Evolutionary conservation across 176 grass and related monocot species (phyloP).

Genomic region (Lolium multiflorum): DNA sequence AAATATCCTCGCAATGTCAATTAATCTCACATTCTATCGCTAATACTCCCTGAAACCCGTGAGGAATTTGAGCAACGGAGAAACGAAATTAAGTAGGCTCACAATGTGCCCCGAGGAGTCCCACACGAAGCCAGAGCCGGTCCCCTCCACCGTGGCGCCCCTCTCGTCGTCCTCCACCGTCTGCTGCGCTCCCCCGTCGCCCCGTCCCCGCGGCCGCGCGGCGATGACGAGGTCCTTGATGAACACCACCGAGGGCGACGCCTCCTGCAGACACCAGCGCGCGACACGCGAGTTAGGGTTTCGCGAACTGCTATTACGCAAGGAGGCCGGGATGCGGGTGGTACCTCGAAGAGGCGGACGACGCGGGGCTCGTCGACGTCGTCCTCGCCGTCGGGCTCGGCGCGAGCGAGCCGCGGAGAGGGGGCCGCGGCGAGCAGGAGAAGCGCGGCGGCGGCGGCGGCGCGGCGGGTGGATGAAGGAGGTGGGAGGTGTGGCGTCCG

Average conservation of each 20-base stretch:
- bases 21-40: not conserved
- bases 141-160: conserved; percentile 70
- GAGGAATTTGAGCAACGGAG: not conserved
- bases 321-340: not conserved
- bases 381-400: conserved; percentile 38
- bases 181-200: not conserved
- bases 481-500: not conserved
- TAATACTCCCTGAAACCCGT: not conserved
- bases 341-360: conserved; percentile 55
- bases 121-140: conserved; percentile 83
- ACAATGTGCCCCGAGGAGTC: conserved; percentile 82
- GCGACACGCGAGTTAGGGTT: not conserved
- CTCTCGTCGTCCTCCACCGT: conserved; percentile 34
- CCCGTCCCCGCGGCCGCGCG: not conserved
- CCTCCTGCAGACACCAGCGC: conserved; percentile 46
- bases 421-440: conserved; percentile 24
- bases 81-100: conserved; percentile 10
- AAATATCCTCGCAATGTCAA: not conserved
- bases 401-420: conserved; percentile 12
- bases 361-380: conserved; percentile 54
- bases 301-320: too few relatives aligned
- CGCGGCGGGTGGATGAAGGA: not conserved
- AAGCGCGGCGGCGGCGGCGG: conserved; percentile 14
- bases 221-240: conserved; percentile 72
- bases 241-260: conserved; percentile 89